phyloP scores from a whole-genome alignment of 2,329 filamentous ascomycete genomes.

The Cercospora canescens region DNA sequence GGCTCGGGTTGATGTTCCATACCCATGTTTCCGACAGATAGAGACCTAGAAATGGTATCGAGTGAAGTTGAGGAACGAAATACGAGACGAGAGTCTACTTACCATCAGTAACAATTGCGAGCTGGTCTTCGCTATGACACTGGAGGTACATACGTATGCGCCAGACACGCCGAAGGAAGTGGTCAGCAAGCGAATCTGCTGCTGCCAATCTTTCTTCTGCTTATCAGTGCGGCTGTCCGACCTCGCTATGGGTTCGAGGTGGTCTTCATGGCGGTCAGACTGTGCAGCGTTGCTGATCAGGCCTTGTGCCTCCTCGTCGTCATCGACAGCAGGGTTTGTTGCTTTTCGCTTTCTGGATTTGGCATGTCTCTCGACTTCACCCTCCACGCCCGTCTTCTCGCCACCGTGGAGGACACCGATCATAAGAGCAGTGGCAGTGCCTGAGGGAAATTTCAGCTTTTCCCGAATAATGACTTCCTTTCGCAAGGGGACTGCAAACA shows the following conservation, averaged over 20 bases:
- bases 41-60: slow-evolving; percentile 82
- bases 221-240: slow-evolving; percentile 18
- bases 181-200: slow-evolving; percentile 60
- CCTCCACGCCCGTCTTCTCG: slow-evolving; percentile 36
- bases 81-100: slow-evolving; percentile 78
- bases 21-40: slow-evolving; percentile 77
- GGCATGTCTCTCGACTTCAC: slow-evolving; percentile 40
- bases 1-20: slow-evolving; percentile 93
- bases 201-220: slow-evolving; percentile 56
- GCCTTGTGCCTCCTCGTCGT: slow-evolving; percentile 38
- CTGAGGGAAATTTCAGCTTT: slow-evolving; percentile 89
- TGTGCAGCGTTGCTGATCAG: slow-evolving; percentile 32
- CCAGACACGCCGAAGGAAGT: slow-evolving; percentile 62
- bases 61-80: slow-evolving; percentile 81
- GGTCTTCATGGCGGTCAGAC: slow-evolving; percentile 20
- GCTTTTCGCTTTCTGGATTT: slow-evolving; percentile 14
- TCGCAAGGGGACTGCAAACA: slow-evolving; percentile 89
- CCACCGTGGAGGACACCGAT: slow-evolving; percentile 84
- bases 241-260: slow-evolving; percentile 22
- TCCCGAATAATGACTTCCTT: slow-evolving; percentile 92
- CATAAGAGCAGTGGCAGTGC: slow-evolving; percentile 91
- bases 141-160: slow-evolving; percentile 41
- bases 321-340: slow-evolving; percentile 11
- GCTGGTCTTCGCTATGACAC: slow-evolving; percentile 2
- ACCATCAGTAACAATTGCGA: slow-evolving; percentile 14